Evolutionary conservation across 495 filamentous ascomycete species (phyloP).

Genomic region (Podospora australis): DNA sequence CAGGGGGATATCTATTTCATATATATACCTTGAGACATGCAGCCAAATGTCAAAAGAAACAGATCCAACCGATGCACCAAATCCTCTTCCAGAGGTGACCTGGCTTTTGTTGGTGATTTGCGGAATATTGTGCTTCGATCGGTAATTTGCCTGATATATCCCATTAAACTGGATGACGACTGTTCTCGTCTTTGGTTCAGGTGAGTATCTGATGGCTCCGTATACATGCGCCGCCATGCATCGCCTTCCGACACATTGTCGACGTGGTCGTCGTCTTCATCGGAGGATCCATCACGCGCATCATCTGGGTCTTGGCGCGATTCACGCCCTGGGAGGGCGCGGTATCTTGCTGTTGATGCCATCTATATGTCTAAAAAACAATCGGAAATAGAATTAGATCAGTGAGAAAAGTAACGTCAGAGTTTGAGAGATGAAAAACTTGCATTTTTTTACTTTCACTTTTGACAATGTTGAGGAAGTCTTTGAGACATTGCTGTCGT

Average conservation of each 20-base stretch:
- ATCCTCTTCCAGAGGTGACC: conserved; percentile 28
- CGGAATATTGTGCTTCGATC: neutral
- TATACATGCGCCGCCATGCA: too few relatives aligned
- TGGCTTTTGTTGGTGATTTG: neutral
- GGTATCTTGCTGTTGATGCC: neutral
- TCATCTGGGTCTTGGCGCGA: neutral
- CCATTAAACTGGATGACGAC: neutral
- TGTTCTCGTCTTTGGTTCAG: neutral
- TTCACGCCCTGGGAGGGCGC: neutral
- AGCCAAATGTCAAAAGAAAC: conserved; percentile 39
- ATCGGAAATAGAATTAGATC: too few relatives aligned
- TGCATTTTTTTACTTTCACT: too few relatives aligned
- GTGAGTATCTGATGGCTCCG: too few relatives aligned
- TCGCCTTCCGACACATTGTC: neutral
- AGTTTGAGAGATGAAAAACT: too few relatives aligned
- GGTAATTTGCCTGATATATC: neutral
- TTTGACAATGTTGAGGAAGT: too few relatives aligned
- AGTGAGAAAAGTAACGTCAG: too few relatives aligned
- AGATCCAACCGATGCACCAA: conserved; percentile 34
- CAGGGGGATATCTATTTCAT: neutral
- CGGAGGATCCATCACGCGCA: too few relatives aligned
- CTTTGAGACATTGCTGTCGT: too few relatives aligned
- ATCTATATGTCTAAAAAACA: too few relatives aligned
- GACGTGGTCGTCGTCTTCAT: neutral
- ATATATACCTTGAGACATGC: conserved; percentile 31